A percentile compares a stretch with the other conserved stretches of the same genome.
These are phyloP conservation scores for Trichoderma orchidacearum DNA, from an alignment of 495 filamentous ascomycete genomes.

Conservation along the genomic window DNA sequence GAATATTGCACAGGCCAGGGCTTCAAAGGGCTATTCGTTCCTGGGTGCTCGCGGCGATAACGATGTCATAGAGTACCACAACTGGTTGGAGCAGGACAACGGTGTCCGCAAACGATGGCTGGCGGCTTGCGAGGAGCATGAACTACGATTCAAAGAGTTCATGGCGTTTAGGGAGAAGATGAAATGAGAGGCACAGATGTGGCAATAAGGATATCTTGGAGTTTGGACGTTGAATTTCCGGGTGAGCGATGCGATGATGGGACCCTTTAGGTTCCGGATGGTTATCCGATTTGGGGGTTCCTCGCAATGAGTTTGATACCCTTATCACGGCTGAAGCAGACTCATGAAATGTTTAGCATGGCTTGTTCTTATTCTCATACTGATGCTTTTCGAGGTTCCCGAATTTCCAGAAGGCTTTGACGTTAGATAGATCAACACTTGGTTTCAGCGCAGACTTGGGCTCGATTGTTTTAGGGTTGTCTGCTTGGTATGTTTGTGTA, in stretches of 20 bases:
- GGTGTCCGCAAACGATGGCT: conserved; percentile 51
- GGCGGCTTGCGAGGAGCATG: conserved; percentile 48
- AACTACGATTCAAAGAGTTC: conserved; percentile 44
- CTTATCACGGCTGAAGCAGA: not conserved
- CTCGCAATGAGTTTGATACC: not conserved
- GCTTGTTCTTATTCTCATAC: not conserved
- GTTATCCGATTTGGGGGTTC: not conserved
- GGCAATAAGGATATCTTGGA: not conserved
- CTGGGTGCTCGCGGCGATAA: conserved; percentile 39
- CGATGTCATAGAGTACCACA: conserved; percentile 37
- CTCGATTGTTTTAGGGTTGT: not conserved
- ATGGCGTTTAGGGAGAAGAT: conserved; percentile 41
- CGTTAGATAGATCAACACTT: not conserved
- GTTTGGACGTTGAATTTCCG: not conserved
- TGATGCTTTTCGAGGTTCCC: too few relatives aligned
- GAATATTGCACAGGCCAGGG: conserved; percentile 31
- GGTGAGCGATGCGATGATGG: not conserved
- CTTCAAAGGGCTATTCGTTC: conserved; percentile 30
- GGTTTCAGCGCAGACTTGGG: not conserved
- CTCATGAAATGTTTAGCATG: not conserved
- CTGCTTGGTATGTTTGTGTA: not conserved
- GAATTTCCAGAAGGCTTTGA: too few relatives aligned
- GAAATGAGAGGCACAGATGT: conserved; percentile 16
- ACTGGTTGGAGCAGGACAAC: conserved; percentile 49
- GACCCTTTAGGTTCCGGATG: not conserved